Conservation (phyloP, 2,329 filamentous ascomycete species). For the Hypoxylon sp. region DNA sequence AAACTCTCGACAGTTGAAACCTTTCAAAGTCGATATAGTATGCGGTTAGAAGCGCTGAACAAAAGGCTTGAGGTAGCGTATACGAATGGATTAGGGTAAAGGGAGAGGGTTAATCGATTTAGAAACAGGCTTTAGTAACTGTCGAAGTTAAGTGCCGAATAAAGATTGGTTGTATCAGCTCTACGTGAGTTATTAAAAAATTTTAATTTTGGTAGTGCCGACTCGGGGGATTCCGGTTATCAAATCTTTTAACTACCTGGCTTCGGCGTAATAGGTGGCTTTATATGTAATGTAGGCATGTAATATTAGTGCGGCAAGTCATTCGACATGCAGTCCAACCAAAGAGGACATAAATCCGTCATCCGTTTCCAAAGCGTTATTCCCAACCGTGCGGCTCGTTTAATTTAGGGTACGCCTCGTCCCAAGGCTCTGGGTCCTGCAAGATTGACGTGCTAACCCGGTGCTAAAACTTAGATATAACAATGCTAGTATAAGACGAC, state of each 20-base stretch:
- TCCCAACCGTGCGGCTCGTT: not conserved
- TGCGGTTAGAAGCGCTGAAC: slow-evolving; percentile 1
- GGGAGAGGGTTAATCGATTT: not conserved
- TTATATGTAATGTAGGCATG: not conserved
- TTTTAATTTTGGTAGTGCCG: too few species aligned
- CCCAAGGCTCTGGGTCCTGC: slow-evolving; percentile 1
- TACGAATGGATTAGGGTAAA: not conserved
- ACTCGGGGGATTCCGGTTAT: too few species aligned
- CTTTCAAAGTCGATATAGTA: not conserved
- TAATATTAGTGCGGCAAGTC: not conserved
- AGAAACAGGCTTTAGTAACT: not conserved
- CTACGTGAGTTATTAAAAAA: too few species aligned
- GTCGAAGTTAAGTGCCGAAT: too few species aligned
- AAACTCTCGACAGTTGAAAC: not conserved
- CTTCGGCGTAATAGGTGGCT: not conserved
- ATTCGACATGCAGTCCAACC: not conserved
- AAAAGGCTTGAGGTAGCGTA: not conserved
- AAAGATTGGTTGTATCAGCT: too few species aligned
- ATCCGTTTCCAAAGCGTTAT: not conserved
- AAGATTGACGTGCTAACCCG: not conserved
- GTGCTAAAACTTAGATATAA: not conserved
- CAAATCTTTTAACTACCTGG: not conserved
- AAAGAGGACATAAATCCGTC: not conserved
- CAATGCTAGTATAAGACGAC: too few species aligned
- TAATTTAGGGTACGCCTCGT: not conserved